Conservation (phyloP, 1,139 yeast species). For the Suzukiozyma palmioleophila region DNA sequence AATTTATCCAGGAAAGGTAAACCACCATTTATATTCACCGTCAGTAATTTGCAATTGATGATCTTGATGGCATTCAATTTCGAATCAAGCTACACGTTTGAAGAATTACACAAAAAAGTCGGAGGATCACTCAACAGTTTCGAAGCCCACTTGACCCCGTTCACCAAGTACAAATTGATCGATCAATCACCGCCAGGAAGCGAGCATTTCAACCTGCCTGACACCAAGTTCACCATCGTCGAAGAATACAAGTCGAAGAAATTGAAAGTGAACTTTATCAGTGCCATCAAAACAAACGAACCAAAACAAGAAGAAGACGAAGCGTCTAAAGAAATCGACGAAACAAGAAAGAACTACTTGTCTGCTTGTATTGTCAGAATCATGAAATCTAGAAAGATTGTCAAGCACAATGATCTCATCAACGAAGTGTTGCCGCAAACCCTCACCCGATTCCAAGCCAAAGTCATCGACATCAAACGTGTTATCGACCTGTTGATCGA, state of each 20-base stretch:
- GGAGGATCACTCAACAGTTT: constrained; percentile 63
- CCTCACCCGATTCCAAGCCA: constrained; percentile 79
- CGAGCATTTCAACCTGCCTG: constrained; percentile 36
- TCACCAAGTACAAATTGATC: constrained; percentile 74
- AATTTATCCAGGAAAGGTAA: constrained; percentile 77
- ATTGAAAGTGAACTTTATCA: constrained; percentile 77
- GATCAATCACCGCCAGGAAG: constrained; percentile 59
- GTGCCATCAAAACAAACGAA: constrained; percentile 71
- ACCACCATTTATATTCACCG: constrained; percentile 78
- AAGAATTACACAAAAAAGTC: constrained; percentile 61
- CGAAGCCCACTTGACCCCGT: constrained; percentile 71
- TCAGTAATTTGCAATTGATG: constrained; percentile 83
- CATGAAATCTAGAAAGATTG: constrained; percentile 86
- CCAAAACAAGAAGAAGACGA: constrained; percentile 75
- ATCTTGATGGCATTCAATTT: constrained; percentile 78
- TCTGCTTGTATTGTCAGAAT: constrained; percentile 94
- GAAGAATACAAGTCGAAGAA: constrained; percentile 83
- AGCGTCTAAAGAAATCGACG: constrained; percentile 79
- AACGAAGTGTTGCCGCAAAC: constrained; percentile 90
- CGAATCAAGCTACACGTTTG: constrained; percentile 52
- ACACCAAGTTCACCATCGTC: constrained; percentile 68
- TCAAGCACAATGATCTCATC: constrained; percentile 75
- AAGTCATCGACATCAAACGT: constrained; percentile 78
- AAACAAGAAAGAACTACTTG: constrained; percentile 79
- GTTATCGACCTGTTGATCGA: constrained; percentile 85